Evolutionary conservation across 805 yeast species (phyloP).

Genomic region (Myxozyma neotropica): DNA sequence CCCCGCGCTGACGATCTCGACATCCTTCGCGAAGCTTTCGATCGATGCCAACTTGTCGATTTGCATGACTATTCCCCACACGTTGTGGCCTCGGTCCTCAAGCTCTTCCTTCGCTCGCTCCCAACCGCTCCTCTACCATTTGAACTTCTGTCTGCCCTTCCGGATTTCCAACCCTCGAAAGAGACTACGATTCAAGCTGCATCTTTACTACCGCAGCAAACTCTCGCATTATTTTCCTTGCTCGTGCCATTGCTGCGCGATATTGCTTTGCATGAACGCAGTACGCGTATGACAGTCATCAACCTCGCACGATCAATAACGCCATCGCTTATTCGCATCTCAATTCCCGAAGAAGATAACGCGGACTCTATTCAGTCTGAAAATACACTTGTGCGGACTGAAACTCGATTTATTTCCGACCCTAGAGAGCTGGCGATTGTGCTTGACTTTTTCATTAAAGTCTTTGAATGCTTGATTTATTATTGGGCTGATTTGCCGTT

Average conservation of each 20-base stretch:
- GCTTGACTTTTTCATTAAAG: slow-evolving; percentile 26
- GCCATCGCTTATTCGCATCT: slow-evolving; percentile 28
- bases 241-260: slow-evolving; percentile 31
- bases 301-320: slow-evolving; percentile 29
- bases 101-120: slow-evolving; percentile 53
- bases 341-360: slow-evolving; percentile 9
- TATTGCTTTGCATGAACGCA: slow-evolving; percentile 25
- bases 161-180: slow-evolving; percentile 37
- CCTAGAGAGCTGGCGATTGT: slow-evolving; percentile 23
- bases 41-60: slow-evolving; percentile 56
- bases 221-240: slow-evolving; percentile 23
- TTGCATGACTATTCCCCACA: slow-evolving; percentile 60
- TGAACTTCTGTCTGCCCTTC: slow-evolving; percentile 11
- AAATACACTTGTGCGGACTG: slow-evolving; percentile 1
- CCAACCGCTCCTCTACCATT: slow-evolving; percentile 57
- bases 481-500: slow-evolving; percentile 29
- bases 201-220: slow-evolving; percentile 23
- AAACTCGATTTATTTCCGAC: slow-evolving; percentile 18
- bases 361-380: not conserved
- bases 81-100: slow-evolving; percentile 51
- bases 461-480: slow-evolving; percentile 30
- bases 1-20: slow-evolving; percentile 37
- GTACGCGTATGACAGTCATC: slow-evolving; percentile 22
- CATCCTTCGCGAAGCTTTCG: slow-evolving; percentile 42
- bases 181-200: slow-evolving; percentile 24